Base-by-base conservation (phyloP, 495 filamentous ascomycete genomes). In the Neurospora cerealis region DNA sequence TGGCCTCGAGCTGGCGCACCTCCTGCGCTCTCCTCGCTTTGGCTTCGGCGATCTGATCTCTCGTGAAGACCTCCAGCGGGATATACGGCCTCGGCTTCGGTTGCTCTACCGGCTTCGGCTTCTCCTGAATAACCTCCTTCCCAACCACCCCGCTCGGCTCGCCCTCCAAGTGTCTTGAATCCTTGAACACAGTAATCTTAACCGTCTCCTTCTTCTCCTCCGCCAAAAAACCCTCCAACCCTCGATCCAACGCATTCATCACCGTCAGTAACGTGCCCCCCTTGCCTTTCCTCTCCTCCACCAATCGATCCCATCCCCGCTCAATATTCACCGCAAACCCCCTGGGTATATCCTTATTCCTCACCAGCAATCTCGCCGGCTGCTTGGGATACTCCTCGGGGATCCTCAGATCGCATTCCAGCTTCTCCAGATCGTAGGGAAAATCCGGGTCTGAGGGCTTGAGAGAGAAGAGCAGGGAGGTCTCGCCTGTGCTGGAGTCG, bases 391-490 rank as follows among this genome's bases (percentile, higher is more conserved):
- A 96, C 15, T 78, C 80, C 0, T 71, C 73, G 1, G 94, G 93
- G 9, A 97, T 86, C 70, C 83, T 86, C n/a, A 97, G 83, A 3
- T 88, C 83, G 78, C 93, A 94, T 72, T 92, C 84, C n/a, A 96
- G 83, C 28, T 85, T 84, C 13, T 90, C 87, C 74, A 96, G 82
- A 28, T 94, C 92, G 74, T 92, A 96, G 6, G 93, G 91, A 74
- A 95, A 95, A 78, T 96, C 93, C 0, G 93, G 93, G 78, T 96
- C 94, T n/a, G 93, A 95, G 6, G 94, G 94, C 17, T 80, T 81
- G 72, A 97, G 75, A 28, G 83, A 85, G 79, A 97, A 93, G 0
- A 82, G 80, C 28, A 95, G 80, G 17, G 86, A 85, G 8, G 86
- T 88, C 4, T 81, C 79, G 17, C 86, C 88, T 0, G 54, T 66